Conservation (phyloP, 345 rosid genomes). For the Bruguiera sexangula region DNA sequence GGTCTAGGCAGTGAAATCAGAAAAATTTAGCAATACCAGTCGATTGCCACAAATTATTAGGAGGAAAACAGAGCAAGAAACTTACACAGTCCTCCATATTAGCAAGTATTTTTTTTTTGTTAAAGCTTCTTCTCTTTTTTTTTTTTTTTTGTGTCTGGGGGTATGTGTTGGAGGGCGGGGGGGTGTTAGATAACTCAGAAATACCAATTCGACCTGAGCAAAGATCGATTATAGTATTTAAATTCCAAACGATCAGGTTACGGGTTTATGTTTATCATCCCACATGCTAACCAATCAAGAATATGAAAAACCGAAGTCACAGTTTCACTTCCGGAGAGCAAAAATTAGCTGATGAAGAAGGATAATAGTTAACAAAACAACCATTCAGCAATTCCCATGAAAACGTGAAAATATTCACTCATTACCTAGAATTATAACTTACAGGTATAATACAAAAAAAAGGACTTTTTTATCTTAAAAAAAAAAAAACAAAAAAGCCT, state of each 20-base stretch:
- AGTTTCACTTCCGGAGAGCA: neutral
- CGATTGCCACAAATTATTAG: too few relatives aligned
- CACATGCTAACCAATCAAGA: neutral
- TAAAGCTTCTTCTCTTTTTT: too few relatives aligned
- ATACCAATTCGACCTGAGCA: neutral
- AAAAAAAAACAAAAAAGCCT: slow-evolving; percentile 1
- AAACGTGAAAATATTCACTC: slow-evolving; percentile 3
- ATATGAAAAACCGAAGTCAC: neutral
- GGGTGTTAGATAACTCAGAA: neutral
- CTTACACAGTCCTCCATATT: too few relatives aligned
- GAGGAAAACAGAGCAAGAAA: too few relatives aligned
- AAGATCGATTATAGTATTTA: neutral
- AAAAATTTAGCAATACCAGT: too few relatives aligned
- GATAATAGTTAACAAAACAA: neutral
- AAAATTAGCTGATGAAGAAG: neutral
- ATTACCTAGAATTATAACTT: neutral
- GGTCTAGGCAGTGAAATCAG: too few relatives aligned
- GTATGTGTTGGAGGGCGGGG: too few relatives aligned
- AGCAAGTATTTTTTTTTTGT: too few relatives aligned
- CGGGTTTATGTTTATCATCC: neutral
- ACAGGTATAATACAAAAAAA: neutral
- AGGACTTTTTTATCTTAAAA: too few relatives aligned
- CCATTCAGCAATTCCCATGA: neutral
- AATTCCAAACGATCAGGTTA: neutral
- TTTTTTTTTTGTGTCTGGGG: too few relatives aligned